Base-by-base conservation (phyloP, 805 yeast genomes). In the Saccharomyces eubayanus region DNA sequence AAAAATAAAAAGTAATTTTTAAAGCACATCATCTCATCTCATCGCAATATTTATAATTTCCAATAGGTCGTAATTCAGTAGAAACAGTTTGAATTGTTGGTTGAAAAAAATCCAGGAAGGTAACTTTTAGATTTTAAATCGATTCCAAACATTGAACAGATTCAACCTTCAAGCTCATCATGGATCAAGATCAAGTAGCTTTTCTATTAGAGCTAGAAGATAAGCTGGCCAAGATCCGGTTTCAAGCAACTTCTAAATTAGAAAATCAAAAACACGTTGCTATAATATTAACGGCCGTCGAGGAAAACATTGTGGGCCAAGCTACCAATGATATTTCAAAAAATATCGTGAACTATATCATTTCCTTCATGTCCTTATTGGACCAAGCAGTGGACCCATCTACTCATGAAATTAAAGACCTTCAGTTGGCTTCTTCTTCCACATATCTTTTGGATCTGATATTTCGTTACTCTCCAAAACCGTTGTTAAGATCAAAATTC, bases 191-290 rank as follows among this genome's bases (percentile, higher is more conserved):
- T 55, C 64, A 63, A 51, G 64, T 61, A 4, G 69, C 71, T 48
- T 62, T 54, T 51, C 56, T 62, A 28, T 65, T 82, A 58, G 85
- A 79, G 60, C 71, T 87, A 68, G 87, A 84, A 51, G 81, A 77
- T 11, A 85, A 79, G 65, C 71, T 89, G 46, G 76, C 80, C 55
- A 82, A 81, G 65, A 82, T 91, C 59, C 80, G 96, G 67, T 61
- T 74, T 4, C 97, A 90, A 64, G 72, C 79, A 62, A 77, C 72
- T 57, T 89, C 96, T n/a, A 89, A 89, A 67, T 73, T 91, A 50
- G 89, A 85, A 27, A 88, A 90, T 69, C 97, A 90, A 72, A 87
- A 85, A 64, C 89, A 86, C 65, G 75, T 88, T 58, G 96, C 97
- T 8, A 72, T 89, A 28, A 84, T 92, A 53, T 76, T 94, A 49